Conservation (phyloP, 1,284 basidiomycete species). For the Trametes pubescens region DNA sequence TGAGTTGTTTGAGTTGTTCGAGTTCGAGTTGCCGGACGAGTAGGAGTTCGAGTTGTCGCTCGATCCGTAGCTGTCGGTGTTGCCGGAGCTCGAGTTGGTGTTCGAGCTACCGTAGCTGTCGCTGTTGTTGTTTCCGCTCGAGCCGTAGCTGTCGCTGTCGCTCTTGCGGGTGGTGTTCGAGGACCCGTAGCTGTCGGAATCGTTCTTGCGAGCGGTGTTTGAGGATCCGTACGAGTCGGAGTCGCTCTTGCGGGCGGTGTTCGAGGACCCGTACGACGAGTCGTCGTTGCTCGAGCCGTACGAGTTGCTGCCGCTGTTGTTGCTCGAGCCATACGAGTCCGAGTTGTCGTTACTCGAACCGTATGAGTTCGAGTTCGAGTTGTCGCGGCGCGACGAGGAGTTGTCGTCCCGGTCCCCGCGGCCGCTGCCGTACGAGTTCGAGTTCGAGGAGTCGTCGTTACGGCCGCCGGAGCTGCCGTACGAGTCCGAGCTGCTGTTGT, state of each 20-base stretch:
- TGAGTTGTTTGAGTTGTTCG: conserved; percentile 26
- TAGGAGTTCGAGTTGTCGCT: conserved; percentile 27
- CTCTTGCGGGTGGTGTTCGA: conserved; percentile 13
- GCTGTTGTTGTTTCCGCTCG: conserved; percentile 25
- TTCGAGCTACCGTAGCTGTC: conserved; percentile 21
- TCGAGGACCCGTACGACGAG: conserved; percentile 25
- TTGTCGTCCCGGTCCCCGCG: not conserved
- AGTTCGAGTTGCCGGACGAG: conserved; percentile 27
- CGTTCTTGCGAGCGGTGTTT: conserved; percentile 14
- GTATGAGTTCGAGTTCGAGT: conserved; percentile 11
- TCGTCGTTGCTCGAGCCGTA: conserved; percentile 25
- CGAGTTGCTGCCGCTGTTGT: conserved; percentile 31
- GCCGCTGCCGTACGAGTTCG: conserved; percentile 19
- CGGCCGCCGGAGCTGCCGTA: conserved; percentile 9
- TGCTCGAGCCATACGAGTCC: conserved; percentile 20
- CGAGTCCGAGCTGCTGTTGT: conserved; percentile 12
- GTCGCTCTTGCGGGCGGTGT: conserved; percentile 15
- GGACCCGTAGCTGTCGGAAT: conserved; percentile 22
- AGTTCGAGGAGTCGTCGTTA: conserved; percentile 28
- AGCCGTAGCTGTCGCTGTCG: conserved; percentile 22
- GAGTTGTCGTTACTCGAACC: conserved; percentile 20
- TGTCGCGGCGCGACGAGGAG: conserved; percentile 10
- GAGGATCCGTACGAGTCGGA: conserved; percentile 19
- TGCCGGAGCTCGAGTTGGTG: conserved; percentile 15
- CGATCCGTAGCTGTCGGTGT: conserved; percentile 27